Base-by-base conservation (phyloP, 139 green algal species). In the Volvox reticuliferus region DNA sequence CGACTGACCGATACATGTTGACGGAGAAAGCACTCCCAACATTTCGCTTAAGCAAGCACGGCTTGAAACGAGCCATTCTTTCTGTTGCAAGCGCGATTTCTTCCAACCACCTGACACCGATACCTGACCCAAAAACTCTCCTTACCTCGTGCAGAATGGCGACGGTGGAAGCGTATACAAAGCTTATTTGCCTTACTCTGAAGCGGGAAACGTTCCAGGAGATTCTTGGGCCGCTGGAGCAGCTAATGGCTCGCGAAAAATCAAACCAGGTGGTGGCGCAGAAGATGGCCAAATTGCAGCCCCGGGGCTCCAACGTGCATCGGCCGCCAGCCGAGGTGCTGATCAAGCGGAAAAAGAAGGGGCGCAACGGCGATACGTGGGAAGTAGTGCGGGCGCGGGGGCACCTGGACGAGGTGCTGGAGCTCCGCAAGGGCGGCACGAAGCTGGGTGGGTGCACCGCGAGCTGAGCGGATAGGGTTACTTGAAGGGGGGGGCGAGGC, bases 361-460 rank as follows among this genome's bases (percentile, higher is more conserved):
- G 86, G 30, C 89, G 91, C 30, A 94, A 94, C 71, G 93, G 92
- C 16, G 92, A 94, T 44, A 85, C 91, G 35, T 98, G 96, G 96
- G 97, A 99, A 93, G 94, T 98, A 44, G 96, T 99, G 61, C 92
- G 95, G 0, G 95, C 97, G 21, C 91, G 94, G 0, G 97, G 97
- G 16, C 97, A 99, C 92, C 79, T 98, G 80, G 97, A 99, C 80
- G 97, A 99, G 91, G 97, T 99, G 73, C 93, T 95, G 91, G 96
- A 98, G 88, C 95, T 99, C 68, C 65, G 92, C 24, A 95, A 96
- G 63, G 95, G 95, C 63, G 95, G 95, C 33, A 94, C 91, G 26
- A 96, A 96, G 87, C 73, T 95, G 2, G 93, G 93, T 90, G n/a
- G 21, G 86, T 90, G 65, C 65, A 12, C 9, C 21, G 44, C 44